Evolutionary conservation across 345 rosid species (phyloP), one percentile per base, ranked within the genome.

Genomic region (Brassica carinata): DNA sequence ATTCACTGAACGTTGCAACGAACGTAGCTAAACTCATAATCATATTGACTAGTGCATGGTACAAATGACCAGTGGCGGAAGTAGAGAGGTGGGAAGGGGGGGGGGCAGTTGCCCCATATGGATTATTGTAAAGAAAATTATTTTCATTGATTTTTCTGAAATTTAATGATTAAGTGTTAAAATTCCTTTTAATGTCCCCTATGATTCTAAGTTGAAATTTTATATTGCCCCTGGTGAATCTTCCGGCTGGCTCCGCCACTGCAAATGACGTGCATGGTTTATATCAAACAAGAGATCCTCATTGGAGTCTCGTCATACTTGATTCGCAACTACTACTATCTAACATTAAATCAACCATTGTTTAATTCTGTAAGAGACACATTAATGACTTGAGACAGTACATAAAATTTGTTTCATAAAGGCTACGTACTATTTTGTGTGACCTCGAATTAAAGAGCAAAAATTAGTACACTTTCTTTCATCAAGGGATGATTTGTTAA

Each of bases 301-400:
- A 31, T 53, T 61, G 45, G 76, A 51, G 57, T 64, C 11, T 64
- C 40, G 31, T 34, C 17, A 78, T 31, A n/a, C 10, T 64, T 64
- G 4, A 64, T 61, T 33, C 73, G 7, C 15, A 72, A 55, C 67
- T 55, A 18, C 65, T 23, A 17, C 72, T 53, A 57, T 71, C 67
- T 36, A 66, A 58, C 64, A 66, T 48, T 8, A 18, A 65, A 13
- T 18, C 62, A 38, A 66, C 67, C 63, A 79, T 13, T 78, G 48
- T 59, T 79, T 79, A 73, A 13, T 15, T 57, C 17, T 66, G 51
- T 72, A 40, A 40, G 43, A 71, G 72, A 66, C 69, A 57, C 73
- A 57, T 79, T 29, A 26, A 66, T 79, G 73, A 67, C 68, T 29
- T 73, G 58, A 67, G 62, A 58, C 82, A 40, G 73, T 67, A 73